Base-by-base conservation (phyloP, 164 flowering plant species). In the Magnolia changhungtana region DNA sequence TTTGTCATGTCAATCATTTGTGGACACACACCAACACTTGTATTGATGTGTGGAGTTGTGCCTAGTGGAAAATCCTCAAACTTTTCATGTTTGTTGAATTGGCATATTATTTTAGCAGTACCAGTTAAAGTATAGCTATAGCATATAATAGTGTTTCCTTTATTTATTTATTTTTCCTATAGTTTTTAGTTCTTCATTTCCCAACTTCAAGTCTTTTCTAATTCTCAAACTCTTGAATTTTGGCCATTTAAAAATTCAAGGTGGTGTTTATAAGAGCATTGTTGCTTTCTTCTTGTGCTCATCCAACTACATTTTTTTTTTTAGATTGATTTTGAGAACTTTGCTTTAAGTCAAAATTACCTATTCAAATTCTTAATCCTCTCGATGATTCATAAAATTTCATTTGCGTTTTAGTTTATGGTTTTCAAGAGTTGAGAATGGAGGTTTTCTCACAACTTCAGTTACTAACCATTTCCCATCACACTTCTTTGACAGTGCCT, bases 401-500 rank as follows among this genome's bases (percentile, higher is more conserved):
- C 63, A 23, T 72, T 49, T 31, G 19, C 8, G 16, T 66, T 31
- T 68, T 37, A 65, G 51, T 14, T 68, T 29, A 24, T 18, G 14
- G 51, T 68, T 11, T 37, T 63, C 65, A 63, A n/a, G 23, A 21
- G 8, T 65, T 65, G 68, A 10, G 21, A 29, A 37, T 29, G 45
- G 49, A 31, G 50, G 51, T 37, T 65, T 65, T 68, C 31, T 16
- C 50, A 49, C 72, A 29, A n/a, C 10, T 49, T 68, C 24, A 24
- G 21, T 65, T 65, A 65, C 68, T 65, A 63, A 63, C 67, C 50
- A 63, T 69, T 73, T 77, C 59, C 66, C 11, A n/a, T 72, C 50
- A 59, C 49, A 24, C 58, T 65, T 74, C 68, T 59, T 8, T 59
- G 72, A 20, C 85, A 96, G 99, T 93, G 98, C 79, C 90, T 96